Percentiles rank a stretch among this genome's conserved stretches.
These are phyloP conservation scores for Tulasnella sp. DNA, from an alignment of 768 basidiomycete species.

Conservation along the genomic window DNA sequence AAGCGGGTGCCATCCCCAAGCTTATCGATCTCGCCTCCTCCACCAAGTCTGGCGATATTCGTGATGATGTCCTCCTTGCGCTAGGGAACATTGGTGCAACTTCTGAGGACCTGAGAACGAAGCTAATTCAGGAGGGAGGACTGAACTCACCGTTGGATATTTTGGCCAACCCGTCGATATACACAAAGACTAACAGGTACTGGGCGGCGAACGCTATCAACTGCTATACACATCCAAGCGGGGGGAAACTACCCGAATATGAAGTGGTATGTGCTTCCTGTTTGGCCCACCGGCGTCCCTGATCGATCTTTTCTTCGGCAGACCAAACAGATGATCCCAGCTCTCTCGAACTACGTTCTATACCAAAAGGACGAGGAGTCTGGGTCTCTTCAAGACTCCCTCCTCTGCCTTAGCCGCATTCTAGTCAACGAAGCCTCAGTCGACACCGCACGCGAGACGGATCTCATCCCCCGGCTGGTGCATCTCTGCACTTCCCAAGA, in stretches of 20 bases:
- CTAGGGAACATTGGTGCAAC: background rate
- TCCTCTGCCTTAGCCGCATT: background rate
- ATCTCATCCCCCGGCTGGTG: background rate
- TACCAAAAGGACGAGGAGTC: background rate
- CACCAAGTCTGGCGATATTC: background rate
- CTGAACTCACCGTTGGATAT: background rate
- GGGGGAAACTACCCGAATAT: background rate
- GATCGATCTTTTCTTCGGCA: background rate
- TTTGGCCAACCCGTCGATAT: background rate
- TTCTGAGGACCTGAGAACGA: background rate
- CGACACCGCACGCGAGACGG: background rate
- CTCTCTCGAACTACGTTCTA: background rate
- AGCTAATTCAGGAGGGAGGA: background rate
- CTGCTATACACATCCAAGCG: background rate
- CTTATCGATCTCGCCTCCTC: background rate
- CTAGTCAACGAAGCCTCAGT: background rate
- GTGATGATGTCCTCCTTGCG: background rate
- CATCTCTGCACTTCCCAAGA: background rate
- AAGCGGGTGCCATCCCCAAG: background rate
- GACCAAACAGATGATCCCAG: background rate
- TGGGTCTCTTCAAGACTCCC: background rate
- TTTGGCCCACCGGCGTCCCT: background rate
- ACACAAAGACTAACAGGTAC: background rate
- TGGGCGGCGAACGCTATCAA: background rate
- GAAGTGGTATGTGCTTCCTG: background rate